A percentile compares a stretch with the other conserved stretches of the same genome.
phyloP scores from a whole-genome alignment of 805 yeast species.

The Metschnikowia amazonensis region DNA sequence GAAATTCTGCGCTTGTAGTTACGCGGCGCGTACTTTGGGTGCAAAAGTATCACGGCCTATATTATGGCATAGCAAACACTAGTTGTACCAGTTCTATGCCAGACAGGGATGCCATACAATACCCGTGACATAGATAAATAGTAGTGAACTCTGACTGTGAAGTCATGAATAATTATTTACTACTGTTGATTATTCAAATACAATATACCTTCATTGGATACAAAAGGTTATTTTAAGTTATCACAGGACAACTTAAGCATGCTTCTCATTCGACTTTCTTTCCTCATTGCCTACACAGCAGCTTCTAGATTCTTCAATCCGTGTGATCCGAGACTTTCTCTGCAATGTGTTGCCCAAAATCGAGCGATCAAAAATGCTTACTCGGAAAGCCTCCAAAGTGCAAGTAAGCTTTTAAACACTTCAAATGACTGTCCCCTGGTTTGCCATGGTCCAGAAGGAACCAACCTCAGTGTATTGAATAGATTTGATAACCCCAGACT shows the following conservation, averaged over 20 bases:
- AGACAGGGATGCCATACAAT: neutral
- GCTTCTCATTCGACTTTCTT: neutral
- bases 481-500: slow-evolving; percentile 32
- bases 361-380: slow-evolving; percentile 22
- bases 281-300: neutral
- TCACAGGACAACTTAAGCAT: neutral
- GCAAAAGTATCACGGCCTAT: neutral
- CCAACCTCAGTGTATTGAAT: slow-evolving; percentile 9
- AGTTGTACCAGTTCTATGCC: neutral
- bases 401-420: slow-evolving; percentile 14
- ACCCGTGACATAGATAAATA: neutral
- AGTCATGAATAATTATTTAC: neutral
- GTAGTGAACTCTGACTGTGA: neutral
- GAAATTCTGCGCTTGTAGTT: neutral
- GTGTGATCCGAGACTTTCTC: slow-evolving; percentile 28
- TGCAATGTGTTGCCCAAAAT: slow-evolving; percentile 25
- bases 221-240: neutral
- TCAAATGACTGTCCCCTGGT: slow-evolving; percentile 12
- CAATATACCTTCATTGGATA: neutral
- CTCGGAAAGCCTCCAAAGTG: neutral
- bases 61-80: neutral
- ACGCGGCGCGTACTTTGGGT: neutral
- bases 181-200: neutral
- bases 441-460: slow-evolving; percentile 8
- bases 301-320: slow-evolving; percentile 7